Evolutionary conservation across 1,284 basidiomycete genomes (phyloP).

Genomic region (Sporisorium sorghi): DNA sequence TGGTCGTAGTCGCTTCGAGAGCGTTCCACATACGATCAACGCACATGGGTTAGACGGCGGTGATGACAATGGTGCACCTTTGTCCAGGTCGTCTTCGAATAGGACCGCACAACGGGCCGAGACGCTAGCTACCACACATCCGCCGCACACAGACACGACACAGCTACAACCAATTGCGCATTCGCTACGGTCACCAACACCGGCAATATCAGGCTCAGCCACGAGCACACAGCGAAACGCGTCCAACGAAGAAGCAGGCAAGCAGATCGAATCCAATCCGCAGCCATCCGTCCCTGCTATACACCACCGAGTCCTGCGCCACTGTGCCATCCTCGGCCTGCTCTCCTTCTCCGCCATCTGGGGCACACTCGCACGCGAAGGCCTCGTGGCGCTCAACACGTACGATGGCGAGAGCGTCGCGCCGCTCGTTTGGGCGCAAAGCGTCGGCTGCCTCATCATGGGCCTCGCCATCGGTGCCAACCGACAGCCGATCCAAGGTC

Average conservation of each 20-base stretch:
- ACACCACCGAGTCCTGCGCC: constrained; percentile 27
- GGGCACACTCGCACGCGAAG: constrained; percentile 70
- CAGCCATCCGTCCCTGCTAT: neutral
- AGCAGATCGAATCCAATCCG: constrained; percentile 17
- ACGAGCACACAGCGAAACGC: constrained; percentile 9
- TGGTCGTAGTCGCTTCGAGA: constrained; percentile 15
- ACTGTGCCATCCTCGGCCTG: constrained; percentile 60
- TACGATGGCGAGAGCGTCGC: constrained; percentile 84
- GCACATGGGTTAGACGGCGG: constrained; percentile 1
- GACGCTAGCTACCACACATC: neutral
- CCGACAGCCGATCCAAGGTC: constrained; percentile 41
- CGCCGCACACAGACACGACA: neutral
- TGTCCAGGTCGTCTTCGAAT: constrained; percentile 20
- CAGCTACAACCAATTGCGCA: neutral
- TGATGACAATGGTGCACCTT: neutral
- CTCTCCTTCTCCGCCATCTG: constrained; percentile 69
- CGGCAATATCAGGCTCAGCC: neutral
- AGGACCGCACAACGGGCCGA: constrained; percentile 13
- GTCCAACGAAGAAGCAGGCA: constrained; percentile 23
- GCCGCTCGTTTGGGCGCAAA: constrained; percentile 86
- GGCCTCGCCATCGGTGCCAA: constrained; percentile 67
- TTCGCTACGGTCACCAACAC: neutral
- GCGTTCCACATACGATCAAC: constrained; percentile 15
- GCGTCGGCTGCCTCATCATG: constrained; percentile 91
- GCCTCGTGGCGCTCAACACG: constrained; percentile 70